Conservation (phyloP, 345 rosid genomes). For the Salix purpurea region DNA sequence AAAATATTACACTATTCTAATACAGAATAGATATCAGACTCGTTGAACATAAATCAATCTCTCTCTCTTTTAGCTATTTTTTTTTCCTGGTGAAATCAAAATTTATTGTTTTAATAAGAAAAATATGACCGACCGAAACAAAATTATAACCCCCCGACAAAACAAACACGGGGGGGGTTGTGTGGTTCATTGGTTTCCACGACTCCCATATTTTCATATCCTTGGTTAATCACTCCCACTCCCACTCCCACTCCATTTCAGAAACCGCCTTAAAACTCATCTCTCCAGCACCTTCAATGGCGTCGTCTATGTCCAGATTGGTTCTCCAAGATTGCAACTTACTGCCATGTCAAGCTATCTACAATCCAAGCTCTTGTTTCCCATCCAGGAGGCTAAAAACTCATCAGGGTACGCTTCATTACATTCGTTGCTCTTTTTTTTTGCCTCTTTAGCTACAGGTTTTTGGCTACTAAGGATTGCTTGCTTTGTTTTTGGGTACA, state of each 20-base stretch:
- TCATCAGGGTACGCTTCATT: conserved; percentile 48
- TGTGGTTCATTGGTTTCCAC: conserved; percentile 43
- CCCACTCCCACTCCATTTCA: not conserved
- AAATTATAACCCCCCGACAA: too few species aligned
- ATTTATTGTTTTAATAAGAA: too few species aligned
- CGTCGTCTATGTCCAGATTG: conserved; percentile 62
- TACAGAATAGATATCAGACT: too few species aligned
- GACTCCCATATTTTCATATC: conserved; percentile 11
- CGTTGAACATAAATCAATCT: too few species aligned
- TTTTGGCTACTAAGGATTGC: not conserved
- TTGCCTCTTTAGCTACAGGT: conserved; percentile 5
- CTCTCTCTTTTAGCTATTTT: too few species aligned
- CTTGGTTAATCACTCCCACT: not conserved
- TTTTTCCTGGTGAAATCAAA: too few species aligned
- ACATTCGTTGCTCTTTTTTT: not conserved
- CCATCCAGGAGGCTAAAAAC: conserved; percentile 27
- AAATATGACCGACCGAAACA: too few species aligned
- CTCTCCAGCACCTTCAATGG: conserved; percentile 33
- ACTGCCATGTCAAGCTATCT: conserved; percentile 24
- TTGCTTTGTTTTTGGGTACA: not conserved
- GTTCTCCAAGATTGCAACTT: conserved; percentile 44
- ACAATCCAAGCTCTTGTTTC: conserved; percentile 22
- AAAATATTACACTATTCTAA: too few species aligned
- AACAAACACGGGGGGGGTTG: not conserved
- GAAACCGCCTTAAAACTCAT: conserved; percentile 10